Evolutionary conservation across 108 stramenopile genomes (phyloP).

Genomic region (Cylindrotheca closterium): DNA sequence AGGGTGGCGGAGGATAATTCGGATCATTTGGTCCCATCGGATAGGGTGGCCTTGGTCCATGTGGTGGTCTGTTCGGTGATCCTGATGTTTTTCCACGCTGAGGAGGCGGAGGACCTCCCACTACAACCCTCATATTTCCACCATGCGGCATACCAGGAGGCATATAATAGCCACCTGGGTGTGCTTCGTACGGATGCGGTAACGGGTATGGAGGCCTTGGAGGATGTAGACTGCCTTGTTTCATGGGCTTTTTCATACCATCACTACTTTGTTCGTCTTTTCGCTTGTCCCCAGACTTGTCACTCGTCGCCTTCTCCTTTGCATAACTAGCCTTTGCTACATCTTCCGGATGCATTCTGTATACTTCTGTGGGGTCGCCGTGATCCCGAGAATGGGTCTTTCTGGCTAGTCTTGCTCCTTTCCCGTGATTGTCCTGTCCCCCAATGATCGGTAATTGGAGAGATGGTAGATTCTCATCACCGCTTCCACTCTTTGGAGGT

Average conservation of each 20-base stretch:
- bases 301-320: background rate
- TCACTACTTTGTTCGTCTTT: background rate
- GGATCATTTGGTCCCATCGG: slow-evolving; percentile 32
- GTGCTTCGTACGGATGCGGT: slow-evolving; percentile 18
- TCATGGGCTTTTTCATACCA: slow-evolving; percentile 1
- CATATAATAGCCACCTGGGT: slow-evolving; percentile 18
- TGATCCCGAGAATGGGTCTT: slow-evolving; percentile 38
- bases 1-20: slow-evolving; percentile 22
- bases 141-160: slow-evolving; percentile 32
- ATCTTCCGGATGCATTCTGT: slow-evolving; percentile 1
- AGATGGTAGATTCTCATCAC: slow-evolving; percentile 36
- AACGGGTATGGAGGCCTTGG: slow-evolving; percentile 8
- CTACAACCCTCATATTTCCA: slow-evolving; percentile 53
- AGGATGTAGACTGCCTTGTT: slow-evolving; percentile 25
- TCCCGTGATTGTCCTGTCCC: slow-evolving; percentile 13
- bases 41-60: slow-evolving; percentile 9
- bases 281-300: background rate
- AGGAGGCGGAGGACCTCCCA: slow-evolving; percentile 48
- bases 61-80: slow-evolving; percentile 27
- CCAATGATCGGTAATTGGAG: slow-evolving; percentile 56
- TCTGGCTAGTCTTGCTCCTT: slow-evolving; percentile 26
- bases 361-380: slow-evolving; percentile 9
- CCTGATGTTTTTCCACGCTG: slow-evolving; percentile 19
- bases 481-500: slow-evolving; percentile 12
- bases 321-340: background rate